A percentile compares a stretch with the other conserved stretches of the same genome.
phyloP scores from a whole-genome alignment of 306 rosid species.

The Ammopiptanthus mongolicus region DNA sequence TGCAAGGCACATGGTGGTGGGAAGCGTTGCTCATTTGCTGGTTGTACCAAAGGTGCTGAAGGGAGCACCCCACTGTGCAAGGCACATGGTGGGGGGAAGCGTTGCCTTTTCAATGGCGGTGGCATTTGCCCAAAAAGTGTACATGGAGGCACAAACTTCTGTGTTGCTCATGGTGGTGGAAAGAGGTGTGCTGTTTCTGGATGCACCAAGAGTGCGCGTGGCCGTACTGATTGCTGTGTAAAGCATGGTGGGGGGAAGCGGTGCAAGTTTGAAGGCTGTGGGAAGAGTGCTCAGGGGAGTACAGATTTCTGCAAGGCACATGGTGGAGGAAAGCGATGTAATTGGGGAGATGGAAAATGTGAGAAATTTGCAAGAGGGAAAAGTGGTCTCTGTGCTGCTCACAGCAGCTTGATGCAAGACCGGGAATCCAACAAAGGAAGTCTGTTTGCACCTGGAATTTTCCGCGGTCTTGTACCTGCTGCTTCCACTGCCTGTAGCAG shows the following conservation, averaged over 20 bases:
- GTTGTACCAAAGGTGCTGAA: constrained; percentile 97
- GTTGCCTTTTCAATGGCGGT: constrained; percentile 90
- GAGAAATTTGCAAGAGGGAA: constrained; percentile 96
- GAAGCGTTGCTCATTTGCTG: constrained; percentile 83
- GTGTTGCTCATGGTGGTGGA: constrained; percentile 99
- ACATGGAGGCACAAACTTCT: constrained; percentile 91
- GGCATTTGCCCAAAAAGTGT: constrained; percentile 98
- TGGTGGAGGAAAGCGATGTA: constrained; percentile 95
- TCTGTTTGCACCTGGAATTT: constrained; percentile 77
- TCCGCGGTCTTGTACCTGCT: constrained; percentile 73
- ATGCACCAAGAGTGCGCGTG: constrained; percentile 96
- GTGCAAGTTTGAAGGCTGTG: constrained; percentile 73
- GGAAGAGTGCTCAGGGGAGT: constrained; percentile 99
- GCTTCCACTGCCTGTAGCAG: constrained; percentile 59
- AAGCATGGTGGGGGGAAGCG: constrained; percentile 97
- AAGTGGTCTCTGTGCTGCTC: constrained; percentile 97
- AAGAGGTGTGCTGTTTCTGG: constrained; percentile 87
- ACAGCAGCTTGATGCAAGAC: constrained; percentile 65
- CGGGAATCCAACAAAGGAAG: constrained; percentile 53
- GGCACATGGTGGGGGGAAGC: constrained; percentile 99
- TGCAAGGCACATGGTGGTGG: constrained; percentile 99
- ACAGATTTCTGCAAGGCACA: constrained; percentile 99
- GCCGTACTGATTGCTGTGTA: constrained; percentile 94
- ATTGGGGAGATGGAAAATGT: constrained; percentile 85
- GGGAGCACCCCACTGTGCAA: constrained; percentile 99